phyloP scores from a whole-genome alignment of 2,329 filamentous ascomycete genomes.

The Boeremia lycopersici region DNA sequence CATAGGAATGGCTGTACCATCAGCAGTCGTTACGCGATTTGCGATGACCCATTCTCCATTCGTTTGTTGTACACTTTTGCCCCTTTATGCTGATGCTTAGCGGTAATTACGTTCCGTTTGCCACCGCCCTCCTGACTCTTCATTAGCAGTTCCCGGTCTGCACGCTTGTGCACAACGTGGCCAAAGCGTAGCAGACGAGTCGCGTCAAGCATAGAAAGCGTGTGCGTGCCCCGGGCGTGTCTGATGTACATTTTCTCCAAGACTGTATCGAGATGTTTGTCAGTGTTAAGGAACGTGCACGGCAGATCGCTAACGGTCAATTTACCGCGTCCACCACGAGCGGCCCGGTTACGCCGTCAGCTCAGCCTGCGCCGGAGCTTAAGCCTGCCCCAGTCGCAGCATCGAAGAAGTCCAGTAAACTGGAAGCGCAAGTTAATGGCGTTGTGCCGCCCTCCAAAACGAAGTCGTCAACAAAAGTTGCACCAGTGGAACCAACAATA shows the following conservation, averaged over 20 bases:
- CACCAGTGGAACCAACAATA: not conserved
- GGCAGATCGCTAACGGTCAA: conserved; percentile 20
- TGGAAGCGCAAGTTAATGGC: not conserved
- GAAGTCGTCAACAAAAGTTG: not conserved
- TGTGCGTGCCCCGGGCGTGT: conserved; percentile 9
- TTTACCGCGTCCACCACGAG: conserved; percentile 6
- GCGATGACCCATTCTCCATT: not conserved
- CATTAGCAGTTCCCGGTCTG: conserved; percentile 11
- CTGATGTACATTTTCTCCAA: conserved; percentile 10
- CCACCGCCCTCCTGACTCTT: conserved; percentile 16
- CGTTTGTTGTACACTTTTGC: conserved; percentile 12
- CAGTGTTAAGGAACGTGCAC: conserved; percentile 22
- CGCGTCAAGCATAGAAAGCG: conserved; percentile 12
- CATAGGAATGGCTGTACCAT: no score
- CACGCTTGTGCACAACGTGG: conserved; percentile 12
- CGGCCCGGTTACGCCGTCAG: not conserved
- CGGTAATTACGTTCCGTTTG: conserved; percentile 17
- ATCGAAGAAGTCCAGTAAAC: conserved; percentile 1
- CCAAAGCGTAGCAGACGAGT: conserved; percentile 11
- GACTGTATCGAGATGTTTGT: conserved; percentile 17
- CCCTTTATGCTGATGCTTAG: conserved; percentile 16
- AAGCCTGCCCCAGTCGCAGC: not conserved
- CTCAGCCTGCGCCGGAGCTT: conserved; percentile 5
- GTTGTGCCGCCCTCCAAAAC: not conserved
- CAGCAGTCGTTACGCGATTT: no score